These are phyloP conservation scores for Blastomyces gilchristii DNA, from an alignment of 2,329 filamentous ascomycete genomes.

Conservation along the genomic window DNA sequence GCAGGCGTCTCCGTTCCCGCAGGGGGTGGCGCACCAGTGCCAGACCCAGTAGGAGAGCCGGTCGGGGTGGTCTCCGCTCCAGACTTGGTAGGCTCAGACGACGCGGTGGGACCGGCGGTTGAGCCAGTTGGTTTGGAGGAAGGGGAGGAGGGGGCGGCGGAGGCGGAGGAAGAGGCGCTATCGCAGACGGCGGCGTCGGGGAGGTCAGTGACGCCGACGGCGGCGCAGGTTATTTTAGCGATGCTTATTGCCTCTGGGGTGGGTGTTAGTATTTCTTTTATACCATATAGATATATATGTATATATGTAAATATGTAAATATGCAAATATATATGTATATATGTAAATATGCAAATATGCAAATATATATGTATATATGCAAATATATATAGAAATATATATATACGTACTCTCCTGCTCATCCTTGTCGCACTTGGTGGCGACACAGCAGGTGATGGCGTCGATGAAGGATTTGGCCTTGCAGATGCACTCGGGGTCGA, in stretches of 20 bases:
- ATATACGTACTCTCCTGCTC: constrained; percentile 32
- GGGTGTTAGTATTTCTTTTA: background rate
- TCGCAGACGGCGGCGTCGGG: constrained; percentile 25
- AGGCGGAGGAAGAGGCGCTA: constrained; percentile 21
- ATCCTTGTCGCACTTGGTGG: constrained; percentile 30
- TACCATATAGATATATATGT: too few species aligned
- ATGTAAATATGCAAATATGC: background rate
- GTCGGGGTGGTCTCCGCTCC: background rate
- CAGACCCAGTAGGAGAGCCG: background rate
- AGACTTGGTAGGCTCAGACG: background rate
- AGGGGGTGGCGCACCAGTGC: too few species aligned
- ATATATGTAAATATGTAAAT: too few species aligned
- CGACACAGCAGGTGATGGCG: constrained; percentile 43
- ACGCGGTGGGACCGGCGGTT: background rate
- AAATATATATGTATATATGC: background rate
- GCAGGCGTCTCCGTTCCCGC: background rate
- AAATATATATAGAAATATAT: background rate
- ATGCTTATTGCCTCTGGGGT: constrained; percentile 26
- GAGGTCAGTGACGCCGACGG: constrained; percentile 29
- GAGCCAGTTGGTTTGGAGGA: background rate
- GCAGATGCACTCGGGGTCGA: constrained; percentile 44
- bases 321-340: too few species aligned
- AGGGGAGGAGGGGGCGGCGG: background rate
- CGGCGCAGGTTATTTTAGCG: constrained; percentile 31
- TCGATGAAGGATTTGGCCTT: constrained; percentile 36